phyloP scores from a whole-genome alignment of 208 protist genomes.

The Entamoeba moshkovskii region DNA sequence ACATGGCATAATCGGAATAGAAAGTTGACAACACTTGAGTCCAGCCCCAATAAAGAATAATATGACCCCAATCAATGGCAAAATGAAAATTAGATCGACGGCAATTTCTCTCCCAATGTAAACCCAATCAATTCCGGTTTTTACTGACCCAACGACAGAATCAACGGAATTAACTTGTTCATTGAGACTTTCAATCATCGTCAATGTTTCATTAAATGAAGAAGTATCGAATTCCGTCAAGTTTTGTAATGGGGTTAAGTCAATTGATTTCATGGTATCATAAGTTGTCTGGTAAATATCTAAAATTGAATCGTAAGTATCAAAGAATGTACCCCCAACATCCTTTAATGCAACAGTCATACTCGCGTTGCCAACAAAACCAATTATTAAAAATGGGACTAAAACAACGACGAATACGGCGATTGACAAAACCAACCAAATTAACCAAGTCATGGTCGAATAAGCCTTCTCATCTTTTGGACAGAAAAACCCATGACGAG shows the following conservation, averaged over 20 bases:
- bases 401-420: neutral
- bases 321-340: neutral
- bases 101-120: neutral
- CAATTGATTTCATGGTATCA: neutral
- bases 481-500: neutral
- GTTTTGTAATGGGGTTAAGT: neutral
- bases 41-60: neutral
- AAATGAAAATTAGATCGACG: neutral
- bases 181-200: neutral
- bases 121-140: neutral
- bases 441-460: neutral
- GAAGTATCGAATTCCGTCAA: neutral
- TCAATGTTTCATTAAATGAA: neutral
- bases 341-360: neutral
- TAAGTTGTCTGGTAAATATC: neutral
- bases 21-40: neutral
- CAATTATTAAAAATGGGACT: neutral
- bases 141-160: neutral
- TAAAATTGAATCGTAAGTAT: neutral
- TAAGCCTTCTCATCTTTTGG: neutral
- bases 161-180: neutral
- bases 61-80: neutral
- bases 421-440: neutral
- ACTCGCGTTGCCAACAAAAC: neutral
- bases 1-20: neutral